Base-by-base conservation (phyloP, 805 yeast species). In the Ogataea populi-albae region DNA sequence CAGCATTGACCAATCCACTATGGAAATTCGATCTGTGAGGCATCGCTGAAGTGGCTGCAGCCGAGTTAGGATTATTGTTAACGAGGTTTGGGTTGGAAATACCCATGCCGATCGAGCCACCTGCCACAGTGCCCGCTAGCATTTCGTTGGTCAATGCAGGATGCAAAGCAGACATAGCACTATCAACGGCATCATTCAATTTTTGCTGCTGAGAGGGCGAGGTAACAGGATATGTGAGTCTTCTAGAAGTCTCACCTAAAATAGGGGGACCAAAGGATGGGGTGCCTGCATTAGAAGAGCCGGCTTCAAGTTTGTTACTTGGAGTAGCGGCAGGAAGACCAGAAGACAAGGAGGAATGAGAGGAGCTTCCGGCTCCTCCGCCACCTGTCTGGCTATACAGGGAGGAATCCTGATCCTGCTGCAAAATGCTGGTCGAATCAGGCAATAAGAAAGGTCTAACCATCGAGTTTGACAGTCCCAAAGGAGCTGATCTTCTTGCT, bases 171-270 rank as follows among this genome's bases (percentile, higher is more conserved):
- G 56, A 46, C 15, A 50, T 37, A 10, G 52, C 37, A 17, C 35
- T 29, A 24, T 39, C 46, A 7, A 37, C 20, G 10, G 31, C 29
- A 34, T 26, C 34, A 17, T 35, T 21, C 18, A 40, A 30, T 22
- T 23, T 28, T 26, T 37, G 43, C 21, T 34, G 38, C 30, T 40
- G 38, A 32, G 40, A 27, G 10, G 51, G 48, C 11, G 57, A 48
- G 8, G 43, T 14, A 11, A 45, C 18, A 16, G 55, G 56, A 26
- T 54, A 54, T 18, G 56, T 51, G 49, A 65, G 52, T 50, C 71
- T 70, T 42, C 75, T 64, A 36, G 70, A 71, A 15, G 69, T 55
- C 29, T 71, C 72, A n/a, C 47, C 50, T 8, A 49, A 27, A 17
- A 49, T 42, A 3, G 58, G 57, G 23, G 57, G 55, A 3, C 51